Base-by-base conservation (phyloP, 1,139 yeast species). In the Sugiyamaella pinicola region DNA sequence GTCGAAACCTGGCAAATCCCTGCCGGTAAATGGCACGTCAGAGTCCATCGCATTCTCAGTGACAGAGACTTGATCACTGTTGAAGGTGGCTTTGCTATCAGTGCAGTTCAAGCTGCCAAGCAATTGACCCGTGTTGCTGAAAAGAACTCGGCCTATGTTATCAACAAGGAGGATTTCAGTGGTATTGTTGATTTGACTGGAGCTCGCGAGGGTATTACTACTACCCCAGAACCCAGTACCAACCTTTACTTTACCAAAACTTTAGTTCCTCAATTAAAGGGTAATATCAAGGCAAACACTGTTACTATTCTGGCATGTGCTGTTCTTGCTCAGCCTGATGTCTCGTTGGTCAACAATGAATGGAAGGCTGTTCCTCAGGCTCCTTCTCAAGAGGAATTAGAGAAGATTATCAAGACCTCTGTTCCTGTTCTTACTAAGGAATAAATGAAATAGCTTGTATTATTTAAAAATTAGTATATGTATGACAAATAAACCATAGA, bases 401-500 rank as follows among this genome's bases (percentile, higher is more conserved):
- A 56, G 17, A 21, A 47, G 10, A 52, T 52, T 29, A 46, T 47
- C 15, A 47, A 47, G 43, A 31, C n/a, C 8, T 47, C 55, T 17
- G 21, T 47, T n/a, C 55, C 55, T 13, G 55, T 52, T 13, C 43
- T 46, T 12, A 37, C 37, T 22, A 46, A 46, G 19, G 49, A 46
- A 26, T 46, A 26, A 24, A 19, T 22, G 31, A 24, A 26, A n/a
- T n/a, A n/a, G n/a, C n/a, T n/a, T n/a, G n/a, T n/a, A n/a, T n/a
- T n/a, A n/a, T n/a, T n/a, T n/a, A n/a, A n/a, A 29, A 18, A 5
- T 24, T n/a, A 19, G n/a, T 13, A 7, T 7, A 70, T 39, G 83
- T 85, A 55, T 81, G 57, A 19, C 66, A 67, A 40, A 9, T 21
- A 15, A 12, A n/a, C n/a, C n/a, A n/a, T n/a, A n/a, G n/a, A n/a